Evolutionary conservation across 2,329 filamentous ascomycete genomes (phyloP), one percentile per base, ranked within the genome.

Genomic region (Salinomyces thailandicus): DNA sequence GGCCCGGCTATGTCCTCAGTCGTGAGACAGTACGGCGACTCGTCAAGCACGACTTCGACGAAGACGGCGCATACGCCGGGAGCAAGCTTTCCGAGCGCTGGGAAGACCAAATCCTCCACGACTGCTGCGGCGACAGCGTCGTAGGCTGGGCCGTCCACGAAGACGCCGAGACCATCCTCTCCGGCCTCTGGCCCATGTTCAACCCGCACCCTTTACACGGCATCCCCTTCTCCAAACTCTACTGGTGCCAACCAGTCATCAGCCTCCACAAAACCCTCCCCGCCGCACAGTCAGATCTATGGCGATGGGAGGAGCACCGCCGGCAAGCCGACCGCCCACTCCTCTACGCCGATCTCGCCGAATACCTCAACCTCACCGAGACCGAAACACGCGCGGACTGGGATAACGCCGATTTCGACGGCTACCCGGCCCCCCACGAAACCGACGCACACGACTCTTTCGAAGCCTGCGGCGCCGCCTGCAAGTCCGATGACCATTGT

Each of bases 11-110:
- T 9, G 34, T 68, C n/a, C 47, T 67, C 3, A 68, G 63, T 31
- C 9, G 22, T 8, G 22, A 26, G 22, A 26, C 22, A n/a, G 22
- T 26, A n/a, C 9, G 22, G 59, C 55, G 69, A 66, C 3, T 71
- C 68, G 58, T 63, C 27, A 72, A 69, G 62, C 72, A 69, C 43
- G 62, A 72, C 40, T 73, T 72, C 48, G 62, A 67, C 38, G 69
- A 72, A 45, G 66, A 66, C 2, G 69, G 72, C 45, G 72, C 69
- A 26, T 71, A 62, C 42, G 41, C 63, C 6, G 63, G 68, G 5
- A n/a, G 42, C 60, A 26, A 59, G 52, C 20, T 46, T 12, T 39
- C 36, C 16, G 38, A 38, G 15, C 50, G 62, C 36, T 65, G 62
- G 57, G 54, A 60, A 28, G 54, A 61, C 14, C 39, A 62, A 15